Percentiles rank a stretch among this genome's conserved stretches.
phyloP scores from a whole-genome alignment of 2,329 filamentous ascomycete genomes.

The Diaporthe sp. region DNA sequence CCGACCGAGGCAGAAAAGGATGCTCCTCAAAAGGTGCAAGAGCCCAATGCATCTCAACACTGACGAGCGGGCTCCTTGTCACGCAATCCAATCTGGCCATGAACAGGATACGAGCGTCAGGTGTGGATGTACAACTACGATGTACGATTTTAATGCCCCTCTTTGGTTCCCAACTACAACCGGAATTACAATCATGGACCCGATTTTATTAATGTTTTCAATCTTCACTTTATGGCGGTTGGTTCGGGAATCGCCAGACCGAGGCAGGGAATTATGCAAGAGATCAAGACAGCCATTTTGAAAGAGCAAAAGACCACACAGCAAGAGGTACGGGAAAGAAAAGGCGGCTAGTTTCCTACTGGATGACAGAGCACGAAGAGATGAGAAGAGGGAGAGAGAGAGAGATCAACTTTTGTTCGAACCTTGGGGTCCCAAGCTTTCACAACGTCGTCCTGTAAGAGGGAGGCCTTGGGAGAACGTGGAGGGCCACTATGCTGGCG shows the following conservation, averaged over 20 bases:
- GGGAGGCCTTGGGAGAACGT: background rate
- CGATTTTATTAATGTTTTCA: conserved; percentile 36
- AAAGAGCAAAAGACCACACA: background rate
- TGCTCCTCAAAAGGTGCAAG: conserved; percentile 24
- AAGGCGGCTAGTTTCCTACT: conserved; percentile 20
- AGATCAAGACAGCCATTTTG: conserved; percentile 25
- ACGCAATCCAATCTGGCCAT: background rate
- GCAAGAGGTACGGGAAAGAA: conserved; percentile 17
- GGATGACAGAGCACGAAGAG: background rate
- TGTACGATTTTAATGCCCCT: conserved; percentile 32
- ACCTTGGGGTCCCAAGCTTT: background rate
- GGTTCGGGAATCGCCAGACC: conserved; percentile 16
- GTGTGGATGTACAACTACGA: conserved; percentile 35
- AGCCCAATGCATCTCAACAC: conserved; percentile 32
- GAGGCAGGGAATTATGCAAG: conserved; percentile 4
- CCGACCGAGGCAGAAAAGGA: conserved; percentile 51
- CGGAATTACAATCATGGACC: conserved; percentile 25
- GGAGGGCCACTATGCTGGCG: background rate
- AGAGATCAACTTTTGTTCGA: conserved; percentile 14
- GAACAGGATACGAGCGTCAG: conserved; percentile 26
- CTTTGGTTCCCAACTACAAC: conserved; percentile 26
- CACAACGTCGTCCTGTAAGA: background rate
- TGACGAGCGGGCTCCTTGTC: background rate
- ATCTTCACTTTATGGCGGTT: conserved; percentile 27
- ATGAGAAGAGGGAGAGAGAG: background rate